Conservation (phyloP, 345 rosid species). For the Aurinia saxatilis region DNA sequence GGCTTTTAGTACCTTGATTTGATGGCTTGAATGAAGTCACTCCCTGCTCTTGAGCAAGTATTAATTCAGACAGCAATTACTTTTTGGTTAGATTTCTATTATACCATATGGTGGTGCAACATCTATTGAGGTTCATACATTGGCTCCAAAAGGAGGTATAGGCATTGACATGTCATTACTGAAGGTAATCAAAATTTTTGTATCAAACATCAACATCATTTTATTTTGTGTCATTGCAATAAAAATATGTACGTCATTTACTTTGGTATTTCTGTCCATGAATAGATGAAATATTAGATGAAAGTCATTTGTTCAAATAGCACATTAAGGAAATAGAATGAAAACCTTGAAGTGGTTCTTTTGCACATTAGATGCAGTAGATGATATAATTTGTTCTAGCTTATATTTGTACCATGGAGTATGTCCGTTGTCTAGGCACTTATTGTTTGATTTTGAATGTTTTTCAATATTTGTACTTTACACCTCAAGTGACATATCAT, state of each 20-base stretch:
- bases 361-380: background rate
- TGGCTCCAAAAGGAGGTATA: slow-evolving; percentile 88
- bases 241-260: background rate
- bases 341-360: too few species aligned
- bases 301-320: too few species aligned
- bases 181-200: slow-evolving; percentile 56
- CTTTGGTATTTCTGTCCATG: background rate
- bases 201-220: background rate
- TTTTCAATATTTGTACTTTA: too few species aligned
- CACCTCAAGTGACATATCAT: too few species aligned
- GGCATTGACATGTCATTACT: slow-evolving; percentile 80
- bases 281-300: too few species aligned
- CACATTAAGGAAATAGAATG: too few species aligned
- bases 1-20: too few species aligned
- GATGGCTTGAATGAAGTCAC: background rate
- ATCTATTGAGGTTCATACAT: slow-evolving; percentile 88
- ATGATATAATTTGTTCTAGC: background rate
- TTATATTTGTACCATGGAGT: background rate
- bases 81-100: slow-evolving; percentile 58
- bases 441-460: too few species aligned
- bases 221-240: background rate
- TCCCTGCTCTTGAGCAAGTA: background rate
- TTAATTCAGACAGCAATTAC: slow-evolving; percentile 11
- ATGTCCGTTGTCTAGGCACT: background rate
- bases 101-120: slow-evolving; percentile 99